Conservation (phyloP, 2,329 filamentous ascomycete genomes). For the Alternaria tenuissima region DNA sequence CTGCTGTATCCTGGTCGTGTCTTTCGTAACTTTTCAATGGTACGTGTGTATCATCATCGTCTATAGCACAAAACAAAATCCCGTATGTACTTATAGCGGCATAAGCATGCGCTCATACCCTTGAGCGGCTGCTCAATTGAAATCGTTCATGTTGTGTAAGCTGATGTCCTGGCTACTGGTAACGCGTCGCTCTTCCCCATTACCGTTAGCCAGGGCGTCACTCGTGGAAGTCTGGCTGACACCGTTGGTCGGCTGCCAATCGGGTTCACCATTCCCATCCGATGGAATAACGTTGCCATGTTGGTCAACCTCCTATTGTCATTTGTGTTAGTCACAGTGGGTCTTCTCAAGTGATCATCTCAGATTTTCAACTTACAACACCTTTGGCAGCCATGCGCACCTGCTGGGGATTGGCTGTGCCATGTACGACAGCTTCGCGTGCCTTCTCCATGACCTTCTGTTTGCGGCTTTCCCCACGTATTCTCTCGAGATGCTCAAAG, state of each 20-base stretch:
- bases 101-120: background rate
- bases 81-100: background rate
- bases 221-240: conserved; percentile 22
- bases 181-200: conserved; percentile 45
- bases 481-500: conserved; percentile 78
- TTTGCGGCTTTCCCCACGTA: conserved; percentile 75
- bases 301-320: conserved; percentile 57
- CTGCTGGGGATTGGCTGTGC: conserved; percentile 67
- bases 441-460: conserved; percentile 71
- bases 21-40: conserved; percentile 13
- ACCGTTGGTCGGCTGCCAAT: conserved; percentile 37
- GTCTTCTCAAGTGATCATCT: background rate
- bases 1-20: conserved; percentile 5
- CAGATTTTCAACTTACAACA: conserved; percentile 50
- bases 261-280: conserved; percentile 35
- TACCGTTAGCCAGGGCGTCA: conserved; percentile 24
- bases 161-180: conserved; percentile 66
- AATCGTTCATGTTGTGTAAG: conserved; percentile 64
- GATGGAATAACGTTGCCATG: conserved; percentile 66
- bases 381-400: conserved; percentile 70
- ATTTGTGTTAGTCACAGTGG: conserved; percentile 16
- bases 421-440: conserved; percentile 69
- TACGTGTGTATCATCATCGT: conserved; percentile 3
- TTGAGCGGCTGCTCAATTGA: conserved; percentile 25
- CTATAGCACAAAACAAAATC: background rate